Conservation (phyloP, 169 alveolate genomes). For the Perkinsus chesapeaki region DNA sequence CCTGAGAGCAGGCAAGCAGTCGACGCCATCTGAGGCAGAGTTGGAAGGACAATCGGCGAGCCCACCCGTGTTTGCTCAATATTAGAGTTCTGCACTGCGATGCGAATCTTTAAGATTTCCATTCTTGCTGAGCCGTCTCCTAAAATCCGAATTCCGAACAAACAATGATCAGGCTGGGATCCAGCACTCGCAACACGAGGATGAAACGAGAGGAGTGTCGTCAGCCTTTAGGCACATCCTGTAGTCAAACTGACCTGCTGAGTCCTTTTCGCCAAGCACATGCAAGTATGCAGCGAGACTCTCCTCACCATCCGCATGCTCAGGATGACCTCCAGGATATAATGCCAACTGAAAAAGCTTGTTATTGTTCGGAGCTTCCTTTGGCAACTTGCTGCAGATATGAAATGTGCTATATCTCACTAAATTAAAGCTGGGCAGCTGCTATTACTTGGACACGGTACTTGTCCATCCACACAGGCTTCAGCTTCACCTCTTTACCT, state of each 20-base stretch:
- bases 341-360: neutral
- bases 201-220: neutral
- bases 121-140: no score
- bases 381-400: no score
- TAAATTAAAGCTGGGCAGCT: no score
- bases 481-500: neutral
- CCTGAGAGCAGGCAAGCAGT: neutral
- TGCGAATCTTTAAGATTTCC: no score
- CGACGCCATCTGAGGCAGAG: neutral
- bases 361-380: no score
- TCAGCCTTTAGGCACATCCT: neutral
- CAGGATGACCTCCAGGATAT: neutral
- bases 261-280: neutral
- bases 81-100: no score
- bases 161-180: no score
- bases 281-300: neutral
- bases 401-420: no score
- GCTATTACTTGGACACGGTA: neutral
- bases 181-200: neutral
- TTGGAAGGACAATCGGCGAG: neutral
- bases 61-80: no score
- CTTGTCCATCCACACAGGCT: neutral
- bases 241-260: neutral
- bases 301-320: neutral
- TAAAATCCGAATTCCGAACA: no score